phyloP scores from a whole-genome alignment of 139 green algal species.

The Gonium pectorale region DNA sequence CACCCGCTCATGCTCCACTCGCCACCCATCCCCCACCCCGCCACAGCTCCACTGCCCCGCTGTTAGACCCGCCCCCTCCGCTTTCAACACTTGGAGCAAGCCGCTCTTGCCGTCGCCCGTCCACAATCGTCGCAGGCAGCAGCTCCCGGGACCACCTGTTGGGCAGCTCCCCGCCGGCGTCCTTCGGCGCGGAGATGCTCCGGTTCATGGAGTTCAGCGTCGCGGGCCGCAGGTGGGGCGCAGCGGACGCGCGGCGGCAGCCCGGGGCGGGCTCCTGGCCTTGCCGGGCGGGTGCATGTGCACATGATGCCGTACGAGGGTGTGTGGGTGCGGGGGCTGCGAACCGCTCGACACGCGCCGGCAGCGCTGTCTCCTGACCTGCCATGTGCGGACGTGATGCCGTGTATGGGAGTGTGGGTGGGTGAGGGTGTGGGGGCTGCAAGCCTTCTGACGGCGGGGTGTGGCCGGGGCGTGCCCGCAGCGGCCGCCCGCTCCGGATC shows the following conservation, averaged over 20 bases:
- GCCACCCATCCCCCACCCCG: no score
- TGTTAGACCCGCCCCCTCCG: no score
- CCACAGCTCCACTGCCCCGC: no score
- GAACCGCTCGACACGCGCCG: background rate
- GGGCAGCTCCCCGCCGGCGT: background rate
- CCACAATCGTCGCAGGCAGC: background rate
- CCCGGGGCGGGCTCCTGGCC: background rate
- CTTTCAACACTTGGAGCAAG: no score
- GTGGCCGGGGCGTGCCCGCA: no score
- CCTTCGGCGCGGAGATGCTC: conserved; percentile 50
- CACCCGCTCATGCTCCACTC: background rate
- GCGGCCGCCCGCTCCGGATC: no score
- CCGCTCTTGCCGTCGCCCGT: background rate
- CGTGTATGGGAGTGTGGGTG: no score
- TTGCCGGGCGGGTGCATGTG: background rate
- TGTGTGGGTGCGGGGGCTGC: background rate
- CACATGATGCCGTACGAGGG: background rate
- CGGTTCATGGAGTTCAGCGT: conserved; percentile 52
- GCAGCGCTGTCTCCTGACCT: background rate
- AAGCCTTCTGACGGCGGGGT: no score
- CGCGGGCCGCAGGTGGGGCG: conserved; percentile 25
- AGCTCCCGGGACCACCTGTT: background rate
- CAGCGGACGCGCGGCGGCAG: background rate
- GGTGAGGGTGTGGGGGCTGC: no score
- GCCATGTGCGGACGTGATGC: no score